Base-by-base conservation (phyloP, 306 rosid genomes). In the Macrotyloma uniflorum region DNA sequence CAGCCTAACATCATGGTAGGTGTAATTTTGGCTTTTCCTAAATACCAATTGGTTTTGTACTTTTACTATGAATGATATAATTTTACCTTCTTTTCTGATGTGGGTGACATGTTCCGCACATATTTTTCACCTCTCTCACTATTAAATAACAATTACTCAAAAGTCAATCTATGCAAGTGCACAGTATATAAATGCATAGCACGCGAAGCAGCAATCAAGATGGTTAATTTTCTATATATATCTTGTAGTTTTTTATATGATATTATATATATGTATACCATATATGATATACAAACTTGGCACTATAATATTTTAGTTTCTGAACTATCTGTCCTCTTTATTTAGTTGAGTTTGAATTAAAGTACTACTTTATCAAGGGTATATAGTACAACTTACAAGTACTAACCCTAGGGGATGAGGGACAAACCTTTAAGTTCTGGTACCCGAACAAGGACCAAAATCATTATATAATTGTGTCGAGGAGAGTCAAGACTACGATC, bases 1-100 rank as follows among this genome's bases (percentile, higher is more conserved):
- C 96, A 88, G 42, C 87, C 93, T 30, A 87, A 87, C 83, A 87
- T 80, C 69, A 57, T 72, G 97, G 97, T 93, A 83, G 58, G 80
- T 77, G 12, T 10, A 8, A 51, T 24, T 57, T 32, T 8, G 18
- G n/a, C 35, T 26, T 53, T 68, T 64, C 46, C 38, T 76, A 18
- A 16, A 16, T 66, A 20, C 50, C 63, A 33, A 20, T 26, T 79
- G 19, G 2, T 62, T 14, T 70, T 51, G 49, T 55, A 30, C 53
- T 47, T 42, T 30, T 19, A 15, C 18, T 32, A 8, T 55, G 12
- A 61, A 14, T 32, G 5, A 10, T 55, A 8, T 55, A 30, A n/a
- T n/a, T 35, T 57, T 67, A 18, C 69, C 24, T 55, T 14, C 42
- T 54, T 45, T 61, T 28, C 30, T 33, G 46, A 77, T 54, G 42